These are phyloP conservation scores for Allomyces macrogynus DNA, from an alignment of 192 early-diverging fungal species.

Conservation along the genomic window DNA sequence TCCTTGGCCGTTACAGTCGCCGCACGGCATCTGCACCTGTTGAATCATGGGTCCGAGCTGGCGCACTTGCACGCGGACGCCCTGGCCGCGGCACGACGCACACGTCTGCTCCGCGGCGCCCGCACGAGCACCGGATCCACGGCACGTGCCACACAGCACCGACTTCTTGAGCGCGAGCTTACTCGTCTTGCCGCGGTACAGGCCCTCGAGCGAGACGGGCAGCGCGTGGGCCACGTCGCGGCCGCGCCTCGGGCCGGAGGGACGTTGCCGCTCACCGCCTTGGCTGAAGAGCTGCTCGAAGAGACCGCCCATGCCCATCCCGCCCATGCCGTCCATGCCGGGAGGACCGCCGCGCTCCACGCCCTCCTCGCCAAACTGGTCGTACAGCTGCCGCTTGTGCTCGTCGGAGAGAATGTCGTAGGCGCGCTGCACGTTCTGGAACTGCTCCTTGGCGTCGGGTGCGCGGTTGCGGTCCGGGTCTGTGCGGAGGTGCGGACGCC, in stretches of 20 bases:
- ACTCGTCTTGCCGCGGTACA: conserved; percentile 75
- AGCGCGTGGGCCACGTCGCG: conserved; percentile 47
- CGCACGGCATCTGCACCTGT: conserved; percentile 96
- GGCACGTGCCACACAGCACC: conserved; percentile 8
- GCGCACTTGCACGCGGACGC: conserved; percentile 69
- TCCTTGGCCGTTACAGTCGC: conserved; percentile 73
- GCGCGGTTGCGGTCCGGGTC: conserved; percentile 1
- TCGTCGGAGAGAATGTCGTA: conserved; percentile 6
- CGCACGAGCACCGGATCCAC: conserved; percentile 2
- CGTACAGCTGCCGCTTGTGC: conserved; percentile 14
- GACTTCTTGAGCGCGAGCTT: conserved; percentile 76
- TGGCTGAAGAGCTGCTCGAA: conserved; percentile 10
- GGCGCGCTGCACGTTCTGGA: background rate
- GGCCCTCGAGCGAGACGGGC: conserved; percentile 64
- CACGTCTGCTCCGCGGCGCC: conserved; percentile 48
- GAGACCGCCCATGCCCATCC: conserved; percentile 10
- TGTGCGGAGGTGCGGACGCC: conserved; percentile 1
- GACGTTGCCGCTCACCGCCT: conserved; percentile 12
- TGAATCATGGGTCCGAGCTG: conserved; percentile 99
- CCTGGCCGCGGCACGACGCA: conserved; percentile 64
- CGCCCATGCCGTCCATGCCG: conserved; percentile 14
- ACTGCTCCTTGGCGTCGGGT: conserved; percentile 1
- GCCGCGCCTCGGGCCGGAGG: conserved; percentile 22
- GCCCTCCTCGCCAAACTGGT: conserved; percentile 28
- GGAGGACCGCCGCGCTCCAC: conserved; percentile 14